Conservation (phyloP, 1,139 yeast genomes). For the Saccharomyces pastorianus region DNA sequence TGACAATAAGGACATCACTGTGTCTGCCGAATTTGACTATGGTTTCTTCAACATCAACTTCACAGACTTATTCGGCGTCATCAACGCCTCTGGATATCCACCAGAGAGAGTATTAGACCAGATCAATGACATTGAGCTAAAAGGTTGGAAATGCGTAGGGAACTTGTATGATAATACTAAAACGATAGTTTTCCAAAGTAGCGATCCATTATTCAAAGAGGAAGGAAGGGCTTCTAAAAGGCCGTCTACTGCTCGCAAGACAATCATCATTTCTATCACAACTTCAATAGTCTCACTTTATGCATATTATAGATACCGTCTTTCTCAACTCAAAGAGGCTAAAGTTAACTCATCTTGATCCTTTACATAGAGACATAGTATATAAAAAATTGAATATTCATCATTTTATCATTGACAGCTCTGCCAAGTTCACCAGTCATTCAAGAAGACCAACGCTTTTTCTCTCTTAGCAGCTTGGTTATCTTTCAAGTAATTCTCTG, state of each 20-base stretch:
- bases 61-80: constrained; percentile 22
- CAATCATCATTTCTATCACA: neutral
- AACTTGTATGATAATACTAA: constrained; percentile 5
- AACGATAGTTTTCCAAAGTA: constrained; percentile 2
- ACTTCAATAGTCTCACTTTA: constrained; percentile 2
- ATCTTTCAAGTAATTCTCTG: constrained; percentile 6
- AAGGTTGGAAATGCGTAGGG: constrained; percentile 24
- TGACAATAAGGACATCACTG: constrained; percentile 5
- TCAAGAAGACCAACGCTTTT: constrained; percentile 9
- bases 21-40: constrained; percentile 8
- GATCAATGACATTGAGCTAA: constrained; percentile 15
- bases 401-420: neutral
- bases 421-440: constrained; percentile 11
- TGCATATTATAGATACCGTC: constrained; percentile 3
- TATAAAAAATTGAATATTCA: neutral
- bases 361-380: neutral
- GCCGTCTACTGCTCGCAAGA: neutral
- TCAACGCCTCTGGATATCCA: constrained; percentile 17
- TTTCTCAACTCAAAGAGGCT: neutral
- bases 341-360: neutral
- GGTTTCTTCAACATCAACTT: constrained; percentile 16
- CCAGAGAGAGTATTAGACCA: constrained; percentile 20
- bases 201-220: neutral
- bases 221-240: neutral
- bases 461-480: neutral